Base-by-base conservation (phyloP, 1,284 basidiomycete species). In the Moesziomyces aphidis region DNA sequence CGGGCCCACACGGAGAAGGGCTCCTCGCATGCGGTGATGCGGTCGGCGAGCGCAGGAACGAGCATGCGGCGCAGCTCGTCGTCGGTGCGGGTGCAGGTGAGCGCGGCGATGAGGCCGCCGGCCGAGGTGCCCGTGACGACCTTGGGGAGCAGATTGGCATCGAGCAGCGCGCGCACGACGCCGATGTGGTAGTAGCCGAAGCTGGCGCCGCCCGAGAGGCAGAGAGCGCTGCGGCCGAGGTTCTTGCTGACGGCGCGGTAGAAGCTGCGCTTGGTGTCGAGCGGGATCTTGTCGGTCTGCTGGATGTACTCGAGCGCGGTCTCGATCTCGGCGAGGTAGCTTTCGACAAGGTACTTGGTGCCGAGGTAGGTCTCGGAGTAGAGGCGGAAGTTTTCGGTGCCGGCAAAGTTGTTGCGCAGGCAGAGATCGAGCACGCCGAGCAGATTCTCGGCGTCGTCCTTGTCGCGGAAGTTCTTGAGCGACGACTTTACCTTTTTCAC, bases 371-470 rank as follows among this genome's bases (percentile, higher is more conserved):
- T 88, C 94, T 85, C 93, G 84, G 92, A 94, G 83, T 97, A 97
- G 57, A 97, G 86, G 78, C 93, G 91, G 63, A 92, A 87, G 53
- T 93, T 94, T 86, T 98, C 96, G 0, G 94, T 91, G 0, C 94
- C 97, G 10, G 93, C 97, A 87, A 98, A 99, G 85, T 98, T 98
- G 55, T 91, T 90, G 59, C 95, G 89, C 48, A 98, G 88, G 80
- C 94, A 98, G 1, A 95, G 92, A 78, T 97, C 94, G 39, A 99
- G 87, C 0, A 98, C 93, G 59, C 96, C 89, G 51, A 97, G 91
- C 89, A 84, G 88, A 89, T 83, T 91, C 87, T 74, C 92, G 86
- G 61, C 91, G 67, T 46, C 88, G 91, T 93, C 79, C 89, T 88
- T 49, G 94, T 90, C 65, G 94, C 88, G 75, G 89, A 90, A 89